Percentiles rank a stretch among this genome's conserved stretches.
phyloP scores from a whole-genome alignment of 805 yeast species.

The Lipomyces kockii region DNA sequence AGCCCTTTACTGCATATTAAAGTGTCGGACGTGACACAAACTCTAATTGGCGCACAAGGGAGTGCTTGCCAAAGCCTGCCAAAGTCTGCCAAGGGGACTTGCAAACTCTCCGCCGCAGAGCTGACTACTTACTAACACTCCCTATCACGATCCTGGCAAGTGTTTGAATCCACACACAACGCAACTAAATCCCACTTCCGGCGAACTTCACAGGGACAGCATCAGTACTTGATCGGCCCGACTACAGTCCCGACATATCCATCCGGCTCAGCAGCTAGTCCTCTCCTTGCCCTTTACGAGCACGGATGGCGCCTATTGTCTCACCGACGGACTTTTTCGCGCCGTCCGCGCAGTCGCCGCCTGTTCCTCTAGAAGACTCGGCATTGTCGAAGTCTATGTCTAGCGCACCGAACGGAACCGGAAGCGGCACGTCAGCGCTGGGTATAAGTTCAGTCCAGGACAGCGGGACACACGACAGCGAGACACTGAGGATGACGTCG shows the following conservation, averaged over 20 bases:
- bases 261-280: neutral
- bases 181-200: neutral
- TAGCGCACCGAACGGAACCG: neutral
- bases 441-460: neutral
- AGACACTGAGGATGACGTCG: neutral
- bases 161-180: neutral
- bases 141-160: neutral
- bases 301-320: neutral
- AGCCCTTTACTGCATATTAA: too few relatives aligned
- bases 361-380: neutral
- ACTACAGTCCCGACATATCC: neutral
- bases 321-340: neutral
- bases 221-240: neutral
- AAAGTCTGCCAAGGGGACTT: too few relatives aligned
- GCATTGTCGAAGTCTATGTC: neutral
- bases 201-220: neutral
- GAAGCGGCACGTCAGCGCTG: neutral
- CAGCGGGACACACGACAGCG: neutral
- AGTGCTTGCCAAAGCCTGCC: too few relatives aligned
- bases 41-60: too few relatives aligned
- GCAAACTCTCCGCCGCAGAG: too few relatives aligned
- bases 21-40: too few relatives aligned
- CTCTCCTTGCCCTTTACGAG: neutral
- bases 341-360: conserved; percentile 6
- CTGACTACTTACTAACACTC: too few relatives aligned